phyloP scores from a whole-genome alignment of 1,284 basidiomycete genomes.

The Rhodotorula sp. region DNA sequence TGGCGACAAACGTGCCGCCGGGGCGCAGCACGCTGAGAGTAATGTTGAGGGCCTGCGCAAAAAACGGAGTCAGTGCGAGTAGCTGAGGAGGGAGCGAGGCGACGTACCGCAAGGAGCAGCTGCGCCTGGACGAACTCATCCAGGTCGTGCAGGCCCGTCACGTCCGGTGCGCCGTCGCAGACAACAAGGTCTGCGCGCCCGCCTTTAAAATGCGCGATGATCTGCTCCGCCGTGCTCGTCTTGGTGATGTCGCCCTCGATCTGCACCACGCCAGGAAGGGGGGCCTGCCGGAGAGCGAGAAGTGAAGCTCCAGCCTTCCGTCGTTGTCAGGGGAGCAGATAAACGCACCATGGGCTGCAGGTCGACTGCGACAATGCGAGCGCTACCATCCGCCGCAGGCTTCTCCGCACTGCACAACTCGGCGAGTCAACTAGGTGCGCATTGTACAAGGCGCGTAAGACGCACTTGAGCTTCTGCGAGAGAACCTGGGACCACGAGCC shows the following conservation, averaged over 20 bases:
- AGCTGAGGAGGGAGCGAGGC: too few relatives aligned
- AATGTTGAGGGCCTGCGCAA: constrained; percentile 56
- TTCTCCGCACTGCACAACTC: neutral
- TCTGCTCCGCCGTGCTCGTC: constrained; percentile 56
- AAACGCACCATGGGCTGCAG: constrained; percentile 59
- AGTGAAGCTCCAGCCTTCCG: too few relatives aligned
- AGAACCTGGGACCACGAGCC: constrained; percentile 47
- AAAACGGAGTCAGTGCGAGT: neutral
- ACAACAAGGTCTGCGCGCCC: constrained; percentile 59
- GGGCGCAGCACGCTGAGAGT: constrained; percentile 58
- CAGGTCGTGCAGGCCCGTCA: constrained; percentile 61
- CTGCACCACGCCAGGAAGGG: constrained; percentile 57
- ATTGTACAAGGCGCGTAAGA: neutral
- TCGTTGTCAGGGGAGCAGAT: too few relatives aligned
- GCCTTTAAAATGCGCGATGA: constrained; percentile 56
- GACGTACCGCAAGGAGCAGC: constrained; percentile 57
- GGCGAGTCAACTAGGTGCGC: too few relatives aligned
- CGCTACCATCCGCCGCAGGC: constrained; percentile 26
- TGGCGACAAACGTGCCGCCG: constrained; percentile 60
- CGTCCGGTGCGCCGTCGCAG: constrained; percentile 63
- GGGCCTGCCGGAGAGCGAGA: constrained; percentile 52
- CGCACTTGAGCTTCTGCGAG: constrained; percentile 52
- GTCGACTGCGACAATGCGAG: constrained; percentile 59
- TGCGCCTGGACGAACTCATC: constrained; percentile 63
- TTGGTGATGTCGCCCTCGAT: constrained; percentile 62